Percentiles rank a stretch among this genome's conserved stretches.
Evolutionary conservation across 148 eudicot genomes (phyloP).

Genomic region (Pharnaceum exiguum): DNA sequence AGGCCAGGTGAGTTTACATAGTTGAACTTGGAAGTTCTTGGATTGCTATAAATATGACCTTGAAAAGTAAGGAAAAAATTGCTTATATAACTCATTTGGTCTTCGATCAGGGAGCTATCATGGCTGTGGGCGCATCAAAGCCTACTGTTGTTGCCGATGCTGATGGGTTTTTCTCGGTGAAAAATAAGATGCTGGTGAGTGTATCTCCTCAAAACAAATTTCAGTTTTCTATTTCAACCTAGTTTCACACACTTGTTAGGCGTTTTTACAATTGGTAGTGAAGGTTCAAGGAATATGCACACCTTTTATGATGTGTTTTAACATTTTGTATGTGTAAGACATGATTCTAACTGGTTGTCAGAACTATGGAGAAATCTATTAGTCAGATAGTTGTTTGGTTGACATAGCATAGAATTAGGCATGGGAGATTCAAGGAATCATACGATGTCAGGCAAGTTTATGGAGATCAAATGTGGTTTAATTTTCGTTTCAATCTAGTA

Average conservation of each 20-base stretch:
- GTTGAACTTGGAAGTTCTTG: neutral
- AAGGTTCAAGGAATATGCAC: neutral
- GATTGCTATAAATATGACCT: neutral
- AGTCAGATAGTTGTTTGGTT: no score
- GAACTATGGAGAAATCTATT: no score
- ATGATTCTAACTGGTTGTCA: no score
- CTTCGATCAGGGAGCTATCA: slow-evolving; percentile 77
- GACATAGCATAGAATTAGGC: no score
- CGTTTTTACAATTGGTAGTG: neutral
- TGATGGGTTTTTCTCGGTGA: slow-evolving; percentile 93
- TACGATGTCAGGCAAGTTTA: no score
- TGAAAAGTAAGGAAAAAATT: neutral
- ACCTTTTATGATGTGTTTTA: neutral
- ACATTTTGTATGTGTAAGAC: no score
- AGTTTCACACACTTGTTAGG: neutral
- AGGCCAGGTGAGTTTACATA: slow-evolving; percentile 66
- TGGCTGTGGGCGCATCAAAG: slow-evolving; percentile 99
- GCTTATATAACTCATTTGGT: slow-evolving; percentile 1
- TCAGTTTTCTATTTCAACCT: neutral
- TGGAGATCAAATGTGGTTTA: no score
- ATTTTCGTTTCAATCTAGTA: no score
- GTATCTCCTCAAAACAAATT: neutral
- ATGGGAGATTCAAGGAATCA: no score
- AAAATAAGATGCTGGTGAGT: slow-evolving; percentile 91
- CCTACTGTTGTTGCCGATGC: slow-evolving; percentile 80